Base-by-base conservation (phyloP, 805 yeast genomes). In the Lipomyces kockii region DNA sequence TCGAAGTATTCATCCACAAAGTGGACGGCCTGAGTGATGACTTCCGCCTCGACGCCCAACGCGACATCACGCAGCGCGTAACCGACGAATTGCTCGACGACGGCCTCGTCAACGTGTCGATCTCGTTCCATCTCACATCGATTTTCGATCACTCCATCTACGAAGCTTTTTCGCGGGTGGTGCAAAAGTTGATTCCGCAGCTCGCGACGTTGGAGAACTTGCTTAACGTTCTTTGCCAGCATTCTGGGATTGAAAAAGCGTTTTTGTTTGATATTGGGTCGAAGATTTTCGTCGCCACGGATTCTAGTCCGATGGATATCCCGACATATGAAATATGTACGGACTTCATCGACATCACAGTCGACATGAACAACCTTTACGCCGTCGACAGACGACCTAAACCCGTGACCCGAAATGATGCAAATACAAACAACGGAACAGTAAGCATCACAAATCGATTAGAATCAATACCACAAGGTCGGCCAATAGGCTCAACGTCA, bases 271-370 rank as follows among this genome's bases (percentile, higher is more conserved):
- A 95, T 76, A 87, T 94, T 32, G 90, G 91, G 75, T 90, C 97
- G 20, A 95, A 95, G 77, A 91, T 95, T 25, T 95, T 94, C 76
- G 92, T 94, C 60, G 97, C 98, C 4, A 94, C 98, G 0, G 99
- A 95, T 77, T 90, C 97, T 0, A 88, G 93, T 1, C 98, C 98
- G 0, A 97, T 94, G 52, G 98, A 94, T 79, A 89, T 92, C 53
- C 97, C 92, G 75, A 91, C 96, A 0, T 95, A 95, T 77, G 98
- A 95, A 77, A 97, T 94, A 1, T 95, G 98, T 78, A 96, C 98
- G 0, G 98, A 95, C 75, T 95, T 95, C 75, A 94, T 95, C 58
- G 98, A 95, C 77, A 95, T 94, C 17, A 89, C 97, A 2, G 89
- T 92, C 32, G 98, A 95, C 75, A 80, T 95, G 71, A 93, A 91